Evolutionary conservation across 257 asterid genomes (phyloP), one percentile per base, ranked within the genome.

Genomic region (Solanum chmielewskii): DNA sequence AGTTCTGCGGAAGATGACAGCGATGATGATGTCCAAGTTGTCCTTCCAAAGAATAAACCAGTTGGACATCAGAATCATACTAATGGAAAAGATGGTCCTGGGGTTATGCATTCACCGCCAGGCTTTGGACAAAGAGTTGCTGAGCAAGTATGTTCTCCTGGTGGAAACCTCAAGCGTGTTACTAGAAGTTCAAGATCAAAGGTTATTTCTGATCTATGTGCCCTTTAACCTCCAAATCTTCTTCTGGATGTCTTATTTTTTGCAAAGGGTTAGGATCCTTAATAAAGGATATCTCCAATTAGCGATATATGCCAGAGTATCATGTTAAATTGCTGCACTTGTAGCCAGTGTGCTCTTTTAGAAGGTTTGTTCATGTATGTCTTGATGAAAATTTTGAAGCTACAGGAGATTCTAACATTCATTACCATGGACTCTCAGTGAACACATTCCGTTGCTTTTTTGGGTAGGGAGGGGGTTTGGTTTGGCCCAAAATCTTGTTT

Each of bases 1-100:
- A 88, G 95, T 73, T 92, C 93, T 25, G 86, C 25, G 6, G 98
- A 94, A 88, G 93, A 94, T 91, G 91, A 74, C 85, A 90, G 93
- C 23, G 90, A 91, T 82, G 90, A 90, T 83, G 90, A 91, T 89
- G 85, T 87, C 86, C 92, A 86, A 88, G 88, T 85, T 86, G 85
- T 11, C 39, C 74, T 83, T 82, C 76, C 85, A 68, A 89, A 90
- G 87, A 90, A 81, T 83, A 78, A 59, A 89, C 27, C 83, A 86
- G 91, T 83, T 86, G 91, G 89, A 39, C 11, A 81, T 25, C 89
- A 87, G 86, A 27, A 37, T 74, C 27, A 27, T 49, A 49, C 15
- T 80, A 8, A 25, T 20, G 85, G 73, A 31, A 90, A 92, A 91
- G 91, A 86, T 86, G 88, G 88, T 62, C n/a, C 92, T 70, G 91